Evolutionary conservation across 495 filamentous ascomycete species (phyloP), one percentile per base, ranked within the genome.

Genomic region (Neurospora sp.): DNA sequence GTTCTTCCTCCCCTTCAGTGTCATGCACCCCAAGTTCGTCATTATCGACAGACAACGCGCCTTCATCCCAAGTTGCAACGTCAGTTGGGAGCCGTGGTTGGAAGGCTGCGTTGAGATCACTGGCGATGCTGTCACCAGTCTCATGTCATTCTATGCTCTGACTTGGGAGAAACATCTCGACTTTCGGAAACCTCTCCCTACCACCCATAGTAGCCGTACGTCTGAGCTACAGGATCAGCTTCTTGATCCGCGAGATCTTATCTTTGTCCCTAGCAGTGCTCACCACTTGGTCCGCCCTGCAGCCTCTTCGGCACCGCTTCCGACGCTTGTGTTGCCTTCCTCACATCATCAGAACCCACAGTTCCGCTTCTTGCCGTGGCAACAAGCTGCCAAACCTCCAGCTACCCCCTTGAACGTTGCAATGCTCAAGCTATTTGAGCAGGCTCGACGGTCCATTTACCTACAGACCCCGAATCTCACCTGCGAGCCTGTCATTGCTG

Each of bases 21-120:
- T 93, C 2, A 90, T 93, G 86, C 92, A 94, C 76, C 89, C 91
- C 3, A 94, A 94, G 77, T 93, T 90, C 74, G 83, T 92, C 69
- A 85, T 94, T 69, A 80, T 94, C 16, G 92, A 94, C 76, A 84
- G 90, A 10, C 77, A 84, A 42, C 83, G 76, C 2, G 89, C 89
- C 4, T 86, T 88, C 44, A 77, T 93, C 12, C 91, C 90, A 0
- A 91, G 89, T 75, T 91, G 89, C 76, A 94, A 94, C 78, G 87
- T 94, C 1, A 92, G 90, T 76, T 92, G 89, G 89, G 92, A 93
- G 78, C 74, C 85, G 16, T 94, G 92, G 92, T 85, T 93, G 38
- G 92, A 93, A 79, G 89, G 90, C 3, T 91, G 88, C 71, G 80
- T 92, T 9, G 85, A 88, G 59, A 76, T 93, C 31, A 82, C 80